Evolutionary conservation across 192 early-diverging fungal genomes (phyloP).

Genomic region (Jimgerdemannia flammicorona): DNA sequence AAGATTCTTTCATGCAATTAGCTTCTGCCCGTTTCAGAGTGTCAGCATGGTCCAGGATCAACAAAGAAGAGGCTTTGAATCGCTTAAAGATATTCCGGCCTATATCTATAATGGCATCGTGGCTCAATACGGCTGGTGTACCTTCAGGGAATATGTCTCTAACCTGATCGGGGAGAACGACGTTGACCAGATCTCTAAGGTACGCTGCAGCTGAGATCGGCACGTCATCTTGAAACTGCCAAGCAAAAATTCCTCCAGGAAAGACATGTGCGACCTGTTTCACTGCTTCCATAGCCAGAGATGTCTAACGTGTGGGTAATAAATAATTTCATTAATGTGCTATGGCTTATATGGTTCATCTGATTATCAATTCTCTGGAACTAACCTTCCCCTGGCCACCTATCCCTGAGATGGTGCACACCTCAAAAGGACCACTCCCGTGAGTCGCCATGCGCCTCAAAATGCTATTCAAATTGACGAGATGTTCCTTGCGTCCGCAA

Average conservation of each 20-base stretch:
- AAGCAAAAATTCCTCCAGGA: not conserved
- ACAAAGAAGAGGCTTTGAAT: not conserved
- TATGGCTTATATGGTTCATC: not conserved
- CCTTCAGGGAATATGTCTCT: not conserved
- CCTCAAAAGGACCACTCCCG: not conserved
- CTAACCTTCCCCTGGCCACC: not conserved
- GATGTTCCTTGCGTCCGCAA: not conserved
- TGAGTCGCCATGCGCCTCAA: not conserved
- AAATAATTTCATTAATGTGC: not conserved
- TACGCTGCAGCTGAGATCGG: not conserved
- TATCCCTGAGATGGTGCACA: not conserved
- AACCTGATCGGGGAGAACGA: not conserved
- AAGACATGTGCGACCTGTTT: not conserved
- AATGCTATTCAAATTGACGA: not conserved
- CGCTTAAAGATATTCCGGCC: not conserved
- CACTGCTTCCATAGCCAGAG: not conserved
- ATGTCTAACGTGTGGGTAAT: not conserved
- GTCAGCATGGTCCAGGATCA: not conserved
- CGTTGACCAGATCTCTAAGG: not conserved
- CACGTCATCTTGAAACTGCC: not conserved
- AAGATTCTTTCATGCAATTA: not conserved
- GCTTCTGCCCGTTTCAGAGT: not conserved
- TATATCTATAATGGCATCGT: not conserved
- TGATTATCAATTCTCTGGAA: not conserved
- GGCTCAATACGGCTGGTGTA: not conserved